Evolutionary conservation across 2,329 filamentous ascomycete genomes (phyloP).

Genomic region (Alternaria longipes): DNA sequence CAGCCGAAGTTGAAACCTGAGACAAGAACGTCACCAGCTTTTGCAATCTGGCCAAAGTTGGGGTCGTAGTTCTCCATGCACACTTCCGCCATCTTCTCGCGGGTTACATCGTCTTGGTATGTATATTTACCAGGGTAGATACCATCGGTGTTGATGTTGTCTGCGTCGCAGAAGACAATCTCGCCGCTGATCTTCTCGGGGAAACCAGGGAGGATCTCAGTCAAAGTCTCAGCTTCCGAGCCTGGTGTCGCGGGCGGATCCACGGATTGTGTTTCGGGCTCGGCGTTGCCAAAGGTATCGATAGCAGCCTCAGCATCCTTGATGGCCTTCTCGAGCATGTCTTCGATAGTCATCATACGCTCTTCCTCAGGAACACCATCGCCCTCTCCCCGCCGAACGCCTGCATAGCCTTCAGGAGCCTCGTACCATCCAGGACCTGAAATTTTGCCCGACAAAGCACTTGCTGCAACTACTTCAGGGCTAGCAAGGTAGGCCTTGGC

Average conservation of each 20-base stretch:
- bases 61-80: constrained; percentile 96
- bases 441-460: constrained; percentile 77
- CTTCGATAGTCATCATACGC: constrained; percentile 71
- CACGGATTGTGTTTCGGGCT: constrained; percentile 44
- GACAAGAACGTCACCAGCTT: constrained; percentile 81
- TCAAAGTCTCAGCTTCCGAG: constrained; percentile 55
- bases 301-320: constrained; percentile 72
- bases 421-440: constrained; percentile 81
- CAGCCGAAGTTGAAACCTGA: constrained; percentile 90
- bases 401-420: constrained; percentile 71
- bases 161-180: constrained; percentile 85
- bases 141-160: constrained; percentile 90
- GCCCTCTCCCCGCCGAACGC: constrained; percentile 76
- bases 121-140: constrained; percentile 95
- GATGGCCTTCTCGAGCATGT: constrained; percentile 76
- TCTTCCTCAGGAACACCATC: constrained; percentile 71
- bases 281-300: constrained; percentile 52
- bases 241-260: constrained; percentile 43
- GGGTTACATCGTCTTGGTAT: constrained; percentile 84
- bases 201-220: constrained; percentile 84
- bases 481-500: constrained; percentile 87
- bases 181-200: constrained; percentile 84
- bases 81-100: constrained; percentile 83
- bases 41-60: constrained; percentile 70
- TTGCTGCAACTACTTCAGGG: constrained; percentile 91